These are phyloP conservation scores for Leccinellum luteum DNA, from an alignment of 768 basidiomycete genomes.

Conservation along the genomic window DNA sequence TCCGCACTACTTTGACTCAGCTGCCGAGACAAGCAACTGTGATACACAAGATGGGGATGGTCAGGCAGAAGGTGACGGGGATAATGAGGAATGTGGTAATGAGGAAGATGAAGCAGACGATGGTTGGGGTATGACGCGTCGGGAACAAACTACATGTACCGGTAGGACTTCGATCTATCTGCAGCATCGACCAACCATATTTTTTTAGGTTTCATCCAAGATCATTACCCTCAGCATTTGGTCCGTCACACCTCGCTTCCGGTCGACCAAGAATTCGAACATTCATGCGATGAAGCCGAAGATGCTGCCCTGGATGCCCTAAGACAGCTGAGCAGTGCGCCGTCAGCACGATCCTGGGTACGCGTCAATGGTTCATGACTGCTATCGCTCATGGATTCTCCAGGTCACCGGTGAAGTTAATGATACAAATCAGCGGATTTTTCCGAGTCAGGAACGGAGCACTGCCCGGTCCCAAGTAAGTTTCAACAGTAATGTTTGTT, in stretches of 20 bases:
- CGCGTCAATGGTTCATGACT: too few species aligned
- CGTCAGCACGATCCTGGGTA: too few species aligned
- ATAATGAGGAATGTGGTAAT: too few species aligned
- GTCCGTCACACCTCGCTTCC: neutral
- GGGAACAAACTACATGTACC: neutral
- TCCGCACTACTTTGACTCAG: neutral
- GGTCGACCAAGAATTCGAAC: neutral
- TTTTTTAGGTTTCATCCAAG: neutral
- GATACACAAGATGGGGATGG: neutral
- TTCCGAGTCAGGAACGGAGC: too few species aligned
- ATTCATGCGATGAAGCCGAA: neutral
- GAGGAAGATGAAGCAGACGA: neutral
- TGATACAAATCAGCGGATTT: too few species aligned
- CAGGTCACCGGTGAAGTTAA: too few species aligned
- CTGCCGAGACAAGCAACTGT: neutral
- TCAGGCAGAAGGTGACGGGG: too few species aligned
- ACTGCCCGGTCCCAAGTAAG: too few species aligned
- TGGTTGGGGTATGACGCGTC: neutral
- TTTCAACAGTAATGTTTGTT: too few species aligned
- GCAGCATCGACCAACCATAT: neutral
- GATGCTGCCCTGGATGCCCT: neutral
- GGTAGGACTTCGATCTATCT: neutral
- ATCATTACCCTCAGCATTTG: neutral
- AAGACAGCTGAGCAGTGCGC: too few species aligned
- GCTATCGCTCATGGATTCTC: too few species aligned